Evolutionary conservation across 106 monocot species (phyloP), one percentile per base, ranked within the genome.

Genomic region (Dioscorea dumetorum): DNA sequence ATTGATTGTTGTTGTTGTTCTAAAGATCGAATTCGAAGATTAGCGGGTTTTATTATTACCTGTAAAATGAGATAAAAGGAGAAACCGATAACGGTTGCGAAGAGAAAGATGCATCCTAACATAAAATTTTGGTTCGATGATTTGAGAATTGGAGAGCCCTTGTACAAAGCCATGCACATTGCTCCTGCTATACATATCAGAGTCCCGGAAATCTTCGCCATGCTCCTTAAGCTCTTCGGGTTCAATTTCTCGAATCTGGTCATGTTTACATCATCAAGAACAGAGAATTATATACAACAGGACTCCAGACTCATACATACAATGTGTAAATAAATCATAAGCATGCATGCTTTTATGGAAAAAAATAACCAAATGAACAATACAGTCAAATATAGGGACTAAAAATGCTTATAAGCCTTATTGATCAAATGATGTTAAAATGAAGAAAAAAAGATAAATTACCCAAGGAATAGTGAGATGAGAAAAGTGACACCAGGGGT

Each of bases 51-150:
- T 0, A 33, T 23, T 41, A 28, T 1, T 49, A 77, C 87, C 87
- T 88, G 88, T 48, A 84, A 50, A 51, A 88, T 81, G 22, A 88
- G 76, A 84, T 84, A 84, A 24, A 78, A n/a, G 1, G 88, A 80
- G 84, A 84, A 84, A 64, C 62, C 51, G 22, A 51, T 54, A 35
- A n/a, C 32, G 32, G 59, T 72, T 50, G 20, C 72, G 10, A 63
- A 32, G 58, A 88, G 88, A 72, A 72, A 72, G 16, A 88, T 69
- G 22, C 48, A 60, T 0, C 88, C 88, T 6, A 76, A 7, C 2
- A 78, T 18, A 3, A 8, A 54, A 13, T 14, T 54, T 19, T 19
- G 18, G 1, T 54, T 13, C 3, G 5, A 8, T 54, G 18, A 61
- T n/a, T 34, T 60, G 14, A 74, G 58, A 32, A 77, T 16, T 18